Evolutionary conservation across 2,329 filamentous ascomycete species (phyloP), one percentile per base, ranked within the genome.

Genomic region (Aspergillus cejpii): DNA sequence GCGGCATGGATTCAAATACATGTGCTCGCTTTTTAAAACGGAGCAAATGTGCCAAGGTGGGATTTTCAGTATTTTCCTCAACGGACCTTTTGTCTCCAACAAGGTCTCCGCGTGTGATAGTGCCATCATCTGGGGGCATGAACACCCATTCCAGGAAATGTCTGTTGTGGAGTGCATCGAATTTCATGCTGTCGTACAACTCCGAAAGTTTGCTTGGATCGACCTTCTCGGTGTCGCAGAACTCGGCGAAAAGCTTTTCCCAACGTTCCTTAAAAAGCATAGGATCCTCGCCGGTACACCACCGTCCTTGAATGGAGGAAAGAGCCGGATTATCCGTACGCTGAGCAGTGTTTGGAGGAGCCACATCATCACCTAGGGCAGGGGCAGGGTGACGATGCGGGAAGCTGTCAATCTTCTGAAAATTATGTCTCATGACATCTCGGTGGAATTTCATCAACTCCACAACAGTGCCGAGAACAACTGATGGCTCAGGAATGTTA

Each of bases 101-200:
- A 24, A 45, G 27, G 19, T 63, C 56, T 12, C 50, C 51, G 42
- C 54, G 51, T 10, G 42, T 41, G n/a, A 85, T 85, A 8, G 91
- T 72, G 69, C 94, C 87, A 47, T 75, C 77, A 58, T 81, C 83
- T 26, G 87, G 83, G 1, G 92, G 92, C 12, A 89, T 94, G 57
- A 98, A 98, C 0, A 96, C 85, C 87, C 92, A 97, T 66, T 98
- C 92, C 3, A 98, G 73, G 60, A 98, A 98, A 51, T 89, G 87
- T 2, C 92, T 83, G 62, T 98, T 98, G 68, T 98, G 94, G 11
- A 98, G 75, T 1, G 92, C 92, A 65, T 98, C 92, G 53, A 97
- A 98, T 67, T 98, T 98, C 92, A 98, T 97, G 15, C 91, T 97
- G 66, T 98, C 92, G 65, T 98, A 98, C 2, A 98, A 78, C 70